Evolutionary conservation across 768 basidiomycete species (phyloP), one percentile per base, ranked within the genome.

Genomic region (Calocybe cyanea): DNA sequence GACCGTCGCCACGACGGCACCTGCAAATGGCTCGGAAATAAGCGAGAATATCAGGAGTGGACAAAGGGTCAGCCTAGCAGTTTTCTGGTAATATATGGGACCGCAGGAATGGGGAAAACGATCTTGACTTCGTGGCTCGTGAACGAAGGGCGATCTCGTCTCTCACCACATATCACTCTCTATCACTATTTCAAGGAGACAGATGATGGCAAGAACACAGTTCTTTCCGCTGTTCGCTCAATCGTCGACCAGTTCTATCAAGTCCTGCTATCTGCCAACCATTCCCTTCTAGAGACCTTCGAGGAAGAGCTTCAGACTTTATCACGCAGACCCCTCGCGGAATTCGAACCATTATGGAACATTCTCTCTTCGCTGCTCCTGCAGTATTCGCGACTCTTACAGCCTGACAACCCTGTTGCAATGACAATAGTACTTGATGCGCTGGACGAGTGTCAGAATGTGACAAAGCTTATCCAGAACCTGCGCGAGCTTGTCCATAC

Each of bases 391-490:
- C 21, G 14, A 3, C 37, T 24, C 6, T 24, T 15, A 8, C 4
- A 25, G 14, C 15, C 19, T 4, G 19, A 20, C 9, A 5, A 17
- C 15, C 2, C 7, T 20, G 7, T 14, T 15, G 14, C 20, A 11
- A 15, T 34, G 13, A 37, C 23, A 15, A 14, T 45, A 5, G 28
- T 45, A 8, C 33, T 45, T 34, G 43, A 45, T 17, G 43, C 43
- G 5, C 23, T 45, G 34, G 43, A 45, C n/a, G 43, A 45, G n/a
- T 45, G 43, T 24, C 35, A 45, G 15, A 35, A 35, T 9, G 18
- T 35, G 15, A 45, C 35, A 25, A 33, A 31, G 10, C 23, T 45
- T 4, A 24, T 37, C 15, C 32, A 34, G 17, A 35, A 45, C 24
- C 34, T 45, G 8, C 33, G 25, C 23, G 37, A 25, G 23, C 34